A percentile compares a stretch with the other conserved stretches of the same genome.
Conservation (phyloP, 331 rosid genomes). For the Malus hybrid region DNA sequence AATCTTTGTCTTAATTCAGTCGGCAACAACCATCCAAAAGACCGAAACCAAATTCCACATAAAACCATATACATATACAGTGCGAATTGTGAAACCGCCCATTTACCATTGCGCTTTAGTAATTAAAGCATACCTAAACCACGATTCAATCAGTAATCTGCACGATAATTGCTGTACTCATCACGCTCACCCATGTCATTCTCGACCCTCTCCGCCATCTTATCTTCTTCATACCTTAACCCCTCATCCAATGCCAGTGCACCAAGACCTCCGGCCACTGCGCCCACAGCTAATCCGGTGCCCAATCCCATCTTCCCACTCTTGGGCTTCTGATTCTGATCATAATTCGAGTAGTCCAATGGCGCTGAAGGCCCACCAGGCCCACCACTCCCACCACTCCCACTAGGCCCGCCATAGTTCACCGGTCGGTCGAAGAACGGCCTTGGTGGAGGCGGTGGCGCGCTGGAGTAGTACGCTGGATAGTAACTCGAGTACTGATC, state of each 20-base stretch:
- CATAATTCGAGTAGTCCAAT: conserved; percentile 53
- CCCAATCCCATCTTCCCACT: conserved; percentile 51
- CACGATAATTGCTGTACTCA: conserved; percentile 47
- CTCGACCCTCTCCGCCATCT: conserved; percentile 55
- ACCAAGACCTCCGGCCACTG: conserved; percentile 62
- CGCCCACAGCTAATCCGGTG: conserved; percentile 64
- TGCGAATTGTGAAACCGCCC: neutral
- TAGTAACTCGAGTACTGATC: conserved; percentile 49
- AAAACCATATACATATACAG: neutral
- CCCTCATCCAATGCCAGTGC: conserved; percentile 74
- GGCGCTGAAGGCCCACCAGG: conserved; percentile 55
- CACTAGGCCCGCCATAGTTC: conserved; percentile 25
- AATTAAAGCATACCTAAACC: conserved; percentile 1
- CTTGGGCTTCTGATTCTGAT: conserved; percentile 58
- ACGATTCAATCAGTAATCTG: conserved; percentile 25
- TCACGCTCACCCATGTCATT: conserved; percentile 38
- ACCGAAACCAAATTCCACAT: conserved; percentile 3
- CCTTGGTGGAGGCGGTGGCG: conserved; percentile 53
- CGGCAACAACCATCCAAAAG: neutral
- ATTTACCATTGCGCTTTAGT: neutral
- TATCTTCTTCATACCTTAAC: conserved; percentile 58
- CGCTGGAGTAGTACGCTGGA: conserved; percentile 51
- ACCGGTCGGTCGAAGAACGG: conserved; percentile 57
- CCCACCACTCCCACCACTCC: neutral
- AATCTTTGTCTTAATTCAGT: neutral